phyloP scores from a whole-genome alignment of 129 eudicot species.

The Smallanthus sonchifolius region DNA sequence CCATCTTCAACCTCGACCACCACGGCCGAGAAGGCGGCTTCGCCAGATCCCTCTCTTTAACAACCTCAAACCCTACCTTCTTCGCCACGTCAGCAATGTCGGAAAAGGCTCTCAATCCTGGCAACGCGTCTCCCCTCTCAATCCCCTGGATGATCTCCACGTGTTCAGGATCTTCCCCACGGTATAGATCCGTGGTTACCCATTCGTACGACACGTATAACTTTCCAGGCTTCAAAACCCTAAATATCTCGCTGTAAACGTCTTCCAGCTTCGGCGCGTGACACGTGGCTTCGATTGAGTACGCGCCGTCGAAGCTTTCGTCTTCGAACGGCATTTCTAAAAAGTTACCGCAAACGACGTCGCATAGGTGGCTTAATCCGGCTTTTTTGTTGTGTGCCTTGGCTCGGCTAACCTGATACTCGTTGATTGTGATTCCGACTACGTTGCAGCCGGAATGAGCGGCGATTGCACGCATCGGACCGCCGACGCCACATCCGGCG shows the following conservation, averaged over 20 bases:
- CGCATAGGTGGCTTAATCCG: constrained; percentile 60
- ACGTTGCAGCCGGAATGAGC: constrained; percentile 76
- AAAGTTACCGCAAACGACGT: constrained; percentile 90
- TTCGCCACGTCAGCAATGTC: constrained; percentile 66
- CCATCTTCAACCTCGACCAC: constrained; percentile 97
- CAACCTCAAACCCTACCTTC: constrained; percentile 87
- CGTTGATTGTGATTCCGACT: constrained; percentile 85
- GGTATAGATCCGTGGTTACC: constrained; percentile 75
- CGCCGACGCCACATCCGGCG: constrained; percentile 95
- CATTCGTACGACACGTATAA: constrained; percentile 76
- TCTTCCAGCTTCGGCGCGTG: constrained; percentile 91
- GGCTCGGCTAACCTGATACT: constrained; percentile 84
- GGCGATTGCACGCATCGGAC: constrained; percentile 97
- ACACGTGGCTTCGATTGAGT: constrained; percentile 92
- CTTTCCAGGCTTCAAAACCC: constrained; percentile 85
- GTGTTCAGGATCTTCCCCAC: constrained; percentile 55
- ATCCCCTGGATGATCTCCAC: constrained; percentile 82
- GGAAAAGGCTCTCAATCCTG: constrained; percentile 62
- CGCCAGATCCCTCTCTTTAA: constrained; percentile 73
- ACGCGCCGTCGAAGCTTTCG: constrained; percentile 71
- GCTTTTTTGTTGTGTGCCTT: constrained; percentile 77
- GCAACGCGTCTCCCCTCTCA: constrained; percentile 88
- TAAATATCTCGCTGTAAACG: constrained; percentile 70
- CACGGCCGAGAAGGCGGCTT: constrained; percentile 80
- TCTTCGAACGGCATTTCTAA: constrained; percentile 79